Evolutionary conservation across 305 asterid species (phyloP), one percentile per base, ranked within the genome.

Genomic region (Rubia occidens): DNA sequence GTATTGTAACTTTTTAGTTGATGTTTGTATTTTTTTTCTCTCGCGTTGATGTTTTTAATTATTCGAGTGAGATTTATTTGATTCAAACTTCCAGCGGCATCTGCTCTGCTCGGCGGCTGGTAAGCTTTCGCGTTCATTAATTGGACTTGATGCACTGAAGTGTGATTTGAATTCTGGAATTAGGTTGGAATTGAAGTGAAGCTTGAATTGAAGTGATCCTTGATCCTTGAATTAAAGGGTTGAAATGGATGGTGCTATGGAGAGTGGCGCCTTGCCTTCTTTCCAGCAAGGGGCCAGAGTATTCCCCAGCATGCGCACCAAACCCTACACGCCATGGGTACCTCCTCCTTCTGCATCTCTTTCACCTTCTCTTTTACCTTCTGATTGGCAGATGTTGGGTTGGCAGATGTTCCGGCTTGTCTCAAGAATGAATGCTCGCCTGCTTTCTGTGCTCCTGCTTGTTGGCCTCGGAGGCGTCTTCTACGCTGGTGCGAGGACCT

Each of bases 161-260:
- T 7, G 43, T 40, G 43, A 40, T 40, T 40, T 40, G 5, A 40
- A 40, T 40, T 40, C 7, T 40, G 0, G 43, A 40, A 3, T 40
- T 40, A 40, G 5, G 43, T 40, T 40, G 5, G 5, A 4, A 40
- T 40, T 81, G 91, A 91, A 75, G 82, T 95, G 90, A 90, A 66
- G 86, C 87, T 77, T 87, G 32, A 29, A 29, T 88, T 81, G 91
- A 91, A 75, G 82, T 95, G 90, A 90, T 90, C 94, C 24, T 24
- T 95, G 90, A 90, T 90, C 94, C 24, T 24, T 24, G 24, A 24
- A 24, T 24, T 24, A 1, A 24, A 73, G 75, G 84, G 58, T 87
- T 84, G 79, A 89, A 53, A 95, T 91, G 97, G 97, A 95, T 75
- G 95, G 86, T 66, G 93, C 82, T 72, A 77, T 94, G 88, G 99